Percentiles rank a stretch among this genome's conserved stretches.
Conservation (phyloP, 2,329 filamentous ascomycete genomes). For the Pseudogymnoascus sp. region DNA sequence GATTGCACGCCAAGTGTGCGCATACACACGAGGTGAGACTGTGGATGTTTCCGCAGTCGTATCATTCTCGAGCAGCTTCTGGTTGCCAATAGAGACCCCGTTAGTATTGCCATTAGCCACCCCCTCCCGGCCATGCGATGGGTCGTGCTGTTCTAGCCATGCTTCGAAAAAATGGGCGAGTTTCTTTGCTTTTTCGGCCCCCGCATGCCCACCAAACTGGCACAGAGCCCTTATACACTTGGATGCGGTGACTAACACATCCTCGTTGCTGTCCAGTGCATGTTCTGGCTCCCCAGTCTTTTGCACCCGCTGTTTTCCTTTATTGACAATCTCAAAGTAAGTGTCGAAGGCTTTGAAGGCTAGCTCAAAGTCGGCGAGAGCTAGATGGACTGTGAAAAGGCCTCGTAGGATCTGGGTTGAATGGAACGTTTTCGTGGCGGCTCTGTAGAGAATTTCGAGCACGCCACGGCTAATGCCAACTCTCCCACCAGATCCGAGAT, state of each 20-base stretch:
- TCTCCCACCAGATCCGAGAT: conserved; percentile 75
- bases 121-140: conserved; percentile 16
- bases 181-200: conserved; percentile 70
- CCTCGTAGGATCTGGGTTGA: conserved; percentile 81
- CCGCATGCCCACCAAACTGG: conserved; percentile 66
- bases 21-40: conserved; percentile 55
- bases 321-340: conserved; percentile 80
- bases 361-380: conserved; percentile 84
- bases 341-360: conserved; percentile 87
- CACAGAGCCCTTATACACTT: conserved; percentile 76
- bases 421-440: conserved; percentile 89
- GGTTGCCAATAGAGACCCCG: conserved; percentile 10
- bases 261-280: conserved; percentile 70
- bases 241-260: conserved; percentile 67
- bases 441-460: conserved; percentile 81
- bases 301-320: conserved; percentile 73
- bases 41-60: neutral
- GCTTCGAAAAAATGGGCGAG: conserved; percentile 65
- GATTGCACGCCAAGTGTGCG: conserved; percentile 72
- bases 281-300: conserved; percentile 66
- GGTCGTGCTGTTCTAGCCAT: conserved; percentile 58
- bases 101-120: conserved; percentile 17
- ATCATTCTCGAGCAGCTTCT: conserved; percentile 18
- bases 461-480: conserved; percentile 66
- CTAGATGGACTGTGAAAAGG: conserved; percentile 79